A percentile compares a stretch with the other conserved stretches of the same genome.
phyloP scores from a whole-genome alignment of 1,284 basidiomycete species.

The Naganishia liquefaciens region DNA sequence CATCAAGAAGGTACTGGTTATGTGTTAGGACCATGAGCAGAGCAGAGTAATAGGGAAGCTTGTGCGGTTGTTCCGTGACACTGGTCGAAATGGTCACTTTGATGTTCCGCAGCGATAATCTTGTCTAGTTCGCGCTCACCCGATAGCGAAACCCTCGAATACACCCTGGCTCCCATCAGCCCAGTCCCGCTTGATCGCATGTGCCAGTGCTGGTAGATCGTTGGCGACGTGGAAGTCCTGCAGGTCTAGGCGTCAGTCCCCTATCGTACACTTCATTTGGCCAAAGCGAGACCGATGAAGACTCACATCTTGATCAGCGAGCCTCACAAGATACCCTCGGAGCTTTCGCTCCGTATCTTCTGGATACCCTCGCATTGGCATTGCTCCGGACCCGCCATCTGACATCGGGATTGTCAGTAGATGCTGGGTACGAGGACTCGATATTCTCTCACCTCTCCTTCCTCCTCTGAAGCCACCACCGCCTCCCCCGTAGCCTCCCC shows the following conservation, averaged over 20 bases:
- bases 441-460: slow-evolving; percentile 7
- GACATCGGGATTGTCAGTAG: slow-evolving; percentile 24
- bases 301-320: slow-evolving; percentile 74
- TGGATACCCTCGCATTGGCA: slow-evolving; percentile 6
- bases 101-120: background rate
- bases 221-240: slow-evolving; percentile 59
- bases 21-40: slow-evolving; percentile 68
- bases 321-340: slow-evolving; percentile 71
- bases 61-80: slow-evolving; percentile 86
- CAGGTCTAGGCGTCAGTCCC: too few relatives aligned
- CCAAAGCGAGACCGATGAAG: background rate
- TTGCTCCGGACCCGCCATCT: slow-evolving; percentile 45
- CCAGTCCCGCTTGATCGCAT: slow-evolving; percentile 66
- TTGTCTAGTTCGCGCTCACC: slow-evolving; percentile 10
- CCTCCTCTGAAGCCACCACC: slow-evolving; percentile 36
- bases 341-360: slow-evolving; percentile 68
- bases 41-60: slow-evolving; percentile 82
- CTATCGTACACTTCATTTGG: background rate
- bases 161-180: slow-evolving; percentile 62
- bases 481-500: slow-evolving; percentile 38
- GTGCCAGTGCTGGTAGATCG: slow-evolving; percentile 67
- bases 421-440: background rate
- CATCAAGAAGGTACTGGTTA: slow-evolving; percentile 30
- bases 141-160: slow-evolving; percentile 47
- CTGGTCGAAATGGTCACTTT: slow-evolving; percentile 46